Evolutionary conservation across 345 rosid species (phyloP).

Genomic region (Euphorbia pulcherrima): DNA sequence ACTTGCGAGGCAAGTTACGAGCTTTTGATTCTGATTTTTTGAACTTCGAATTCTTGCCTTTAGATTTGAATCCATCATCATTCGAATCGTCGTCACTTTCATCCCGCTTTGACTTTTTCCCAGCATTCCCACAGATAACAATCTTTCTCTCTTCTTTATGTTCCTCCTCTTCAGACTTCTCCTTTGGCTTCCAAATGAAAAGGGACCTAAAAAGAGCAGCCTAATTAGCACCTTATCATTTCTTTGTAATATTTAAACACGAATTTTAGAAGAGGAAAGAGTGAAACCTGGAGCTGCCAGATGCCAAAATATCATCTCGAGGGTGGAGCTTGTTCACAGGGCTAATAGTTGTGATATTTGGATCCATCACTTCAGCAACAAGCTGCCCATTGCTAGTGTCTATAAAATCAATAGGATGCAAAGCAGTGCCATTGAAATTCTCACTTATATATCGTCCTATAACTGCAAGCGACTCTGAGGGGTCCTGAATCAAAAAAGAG

Average conservation of each 20-base stretch:
- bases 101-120: constrained; percentile 46
- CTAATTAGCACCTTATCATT: not conserved
- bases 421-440: constrained; percentile 77
- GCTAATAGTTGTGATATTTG: constrained; percentile 81
- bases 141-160: constrained; percentile 54
- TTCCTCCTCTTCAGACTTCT: constrained; percentile 42
- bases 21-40: constrained; percentile 34
- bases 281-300: constrained; percentile 87
- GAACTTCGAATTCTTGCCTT: constrained; percentile 49
- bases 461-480: constrained; percentile 81
- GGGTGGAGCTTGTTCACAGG: constrained; percentile 96
- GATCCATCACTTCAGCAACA: constrained; percentile 94
- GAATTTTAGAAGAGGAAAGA: not conserved
- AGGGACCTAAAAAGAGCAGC: constrained; percentile 56
- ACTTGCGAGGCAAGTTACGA: constrained; percentile 30
- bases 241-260: not conserved
- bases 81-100: constrained; percentile 57
- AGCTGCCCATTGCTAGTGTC: constrained; percentile 77
- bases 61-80: constrained; percentile 41
- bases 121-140: constrained; percentile 42
- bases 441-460: constrained; percentile 92
- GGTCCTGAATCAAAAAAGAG: constrained; percentile 51
- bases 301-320: constrained; percentile 82
- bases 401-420: constrained; percentile 93
- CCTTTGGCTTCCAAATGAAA: constrained; percentile 86